phyloP scores from a whole-genome alignment of 331 rosid species.

The Quercus phellos region DNA sequence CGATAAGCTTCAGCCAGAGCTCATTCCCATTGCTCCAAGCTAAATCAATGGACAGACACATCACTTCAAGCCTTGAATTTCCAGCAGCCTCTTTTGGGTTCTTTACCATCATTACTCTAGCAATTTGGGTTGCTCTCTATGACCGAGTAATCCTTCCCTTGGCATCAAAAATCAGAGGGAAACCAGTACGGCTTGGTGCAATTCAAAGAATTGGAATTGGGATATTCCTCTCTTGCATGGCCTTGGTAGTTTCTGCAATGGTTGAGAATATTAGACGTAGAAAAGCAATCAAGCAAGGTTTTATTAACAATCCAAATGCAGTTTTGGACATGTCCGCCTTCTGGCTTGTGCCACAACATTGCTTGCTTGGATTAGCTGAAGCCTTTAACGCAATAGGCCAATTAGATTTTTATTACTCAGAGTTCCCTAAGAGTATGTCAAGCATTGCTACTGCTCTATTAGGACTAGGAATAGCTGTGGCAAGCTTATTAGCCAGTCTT shows the following conservation, averaged over 20 bases:
- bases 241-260: slow-evolving; percentile 42
- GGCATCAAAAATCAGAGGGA: slow-evolving; percentile 48
- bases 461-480: slow-evolving; percentile 47
- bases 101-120: slow-evolving; percentile 36
- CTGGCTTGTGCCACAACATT: slow-evolving; percentile 57
- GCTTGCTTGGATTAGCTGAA: slow-evolving; percentile 52
- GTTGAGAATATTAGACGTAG: slow-evolving; percentile 43
- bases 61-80: slow-evolving; percentile 42
- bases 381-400: slow-evolving; percentile 60
- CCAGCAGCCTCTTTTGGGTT: slow-evolving; percentile 62
- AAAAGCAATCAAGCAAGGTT: slow-evolving; percentile 39
- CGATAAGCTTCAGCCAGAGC: slow-evolving; percentile 41
- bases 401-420: slow-evolving; percentile 60
- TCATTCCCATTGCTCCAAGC: slow-evolving; percentile 63
- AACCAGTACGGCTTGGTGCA: slow-evolving; percentile 34
- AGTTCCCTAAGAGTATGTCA: slow-evolving; percentile 67
- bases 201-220: slow-evolving; percentile 62
- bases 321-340: slow-evolving; percentile 54
- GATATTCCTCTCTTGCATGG: slow-evolving; percentile 33
- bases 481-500: slow-evolving; percentile 43
- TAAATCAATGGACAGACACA: slow-evolving; percentile 52
- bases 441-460: slow-evolving; percentile 54
- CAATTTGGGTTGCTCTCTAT: slow-evolving; percentile 44
- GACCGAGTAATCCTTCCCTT: slow-evolving; percentile 52
- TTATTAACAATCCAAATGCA: slow-evolving; percentile 24